phyloP scores from a whole-genome alignment of 2,329 filamentous ascomycete genomes.

The Sporothrix dimorphospora region DNA sequence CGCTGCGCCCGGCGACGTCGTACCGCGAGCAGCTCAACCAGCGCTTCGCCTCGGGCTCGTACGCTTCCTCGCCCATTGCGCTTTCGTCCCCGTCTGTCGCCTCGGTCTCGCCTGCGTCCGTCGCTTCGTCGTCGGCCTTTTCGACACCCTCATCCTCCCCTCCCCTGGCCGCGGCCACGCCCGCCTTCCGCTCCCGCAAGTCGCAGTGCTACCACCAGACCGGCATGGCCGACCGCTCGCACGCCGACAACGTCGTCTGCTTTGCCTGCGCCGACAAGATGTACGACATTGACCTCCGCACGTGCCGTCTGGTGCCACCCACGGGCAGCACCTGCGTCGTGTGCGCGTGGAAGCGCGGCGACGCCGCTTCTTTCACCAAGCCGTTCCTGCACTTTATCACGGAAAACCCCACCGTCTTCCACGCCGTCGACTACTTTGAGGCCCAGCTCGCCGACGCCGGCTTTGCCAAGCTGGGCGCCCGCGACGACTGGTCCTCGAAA shows the following conservation, averaged over 20 bases:
- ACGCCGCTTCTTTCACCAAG: conserved; percentile 71
- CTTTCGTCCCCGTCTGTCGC: not conserved
- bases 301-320: conserved; percentile 26
- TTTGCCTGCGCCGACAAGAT: conserved; percentile 46
- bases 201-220: conserved; percentile 50
- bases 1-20: conserved; percentile 21
- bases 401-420: conserved; percentile 91
- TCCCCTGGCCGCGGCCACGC: not conserved
- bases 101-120: not conserved
- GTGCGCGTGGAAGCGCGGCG: conserved; percentile 46
- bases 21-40: conserved; percentile 26
- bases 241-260: conserved; percentile 44
- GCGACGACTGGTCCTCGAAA: conserved; percentile 74
- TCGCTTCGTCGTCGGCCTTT: not conserved
- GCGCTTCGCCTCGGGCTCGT: conserved; percentile 22
- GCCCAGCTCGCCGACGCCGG: conserved; percentile 71
- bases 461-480: conserved; percentile 77
- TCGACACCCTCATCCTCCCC: not conserved
- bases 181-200: conserved; percentile 24
- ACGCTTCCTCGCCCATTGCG: not conserved
- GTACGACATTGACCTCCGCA: conserved; percentile 27
- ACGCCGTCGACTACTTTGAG: conserved; percentile 80
- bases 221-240: conserved; percentile 46
- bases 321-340: conserved; percentile 40
- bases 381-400: conserved; percentile 88